These are phyloP conservation scores for Pythium phragmitis DNA, from an alignment of 352 stramenopile genomes.

Conservation along the genomic window DNA sequence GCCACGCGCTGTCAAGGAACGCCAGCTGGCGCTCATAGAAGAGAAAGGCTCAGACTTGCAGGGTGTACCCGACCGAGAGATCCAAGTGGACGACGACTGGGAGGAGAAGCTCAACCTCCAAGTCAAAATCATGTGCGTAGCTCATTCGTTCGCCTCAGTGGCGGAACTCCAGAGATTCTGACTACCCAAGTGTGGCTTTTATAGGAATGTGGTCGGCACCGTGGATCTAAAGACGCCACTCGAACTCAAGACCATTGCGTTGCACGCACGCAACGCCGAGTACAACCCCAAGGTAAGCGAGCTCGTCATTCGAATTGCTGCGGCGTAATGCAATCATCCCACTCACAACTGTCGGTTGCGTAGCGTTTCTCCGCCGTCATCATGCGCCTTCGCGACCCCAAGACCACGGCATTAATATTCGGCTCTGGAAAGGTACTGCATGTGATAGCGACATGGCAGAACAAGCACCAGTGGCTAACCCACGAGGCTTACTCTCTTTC, in stretches of 20 bases:
- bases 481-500: too few relatives aligned
- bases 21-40: conserved; percentile 67
- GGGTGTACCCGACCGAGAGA: conserved; percentile 42
- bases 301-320: neutral
- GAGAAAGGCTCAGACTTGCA: conserved; percentile 41
- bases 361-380: conserved; percentile 96
- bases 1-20: conserved; percentile 58
- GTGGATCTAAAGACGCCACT: conserved; percentile 95
- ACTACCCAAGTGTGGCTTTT: neutral
- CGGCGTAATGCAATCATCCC: neutral
- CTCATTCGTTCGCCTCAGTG: too few relatives aligned
- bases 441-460: neutral
- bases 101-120: conserved; percentile 75
- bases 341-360: neutral
- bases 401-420: conserved; percentile 98
- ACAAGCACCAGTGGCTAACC: neutral
- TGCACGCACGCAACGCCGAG: conserved; percentile 98
- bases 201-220: conserved; percentile 93
- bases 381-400: conserved; percentile 94
- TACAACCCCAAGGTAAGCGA: conserved; percentile 96
- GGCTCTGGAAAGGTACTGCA: conserved; percentile 89
- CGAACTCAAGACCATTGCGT: conserved; percentile 97
- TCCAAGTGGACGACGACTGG: conserved; percentile 80
- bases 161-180: too few relatives aligned
- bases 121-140: conserved; percentile 78